Percentiles rank a stretch among this genome's conserved stretches.
phyloP scores from a whole-genome alignment of 176 grass and related monocot species.

The Aegilops longissima region DNA sequence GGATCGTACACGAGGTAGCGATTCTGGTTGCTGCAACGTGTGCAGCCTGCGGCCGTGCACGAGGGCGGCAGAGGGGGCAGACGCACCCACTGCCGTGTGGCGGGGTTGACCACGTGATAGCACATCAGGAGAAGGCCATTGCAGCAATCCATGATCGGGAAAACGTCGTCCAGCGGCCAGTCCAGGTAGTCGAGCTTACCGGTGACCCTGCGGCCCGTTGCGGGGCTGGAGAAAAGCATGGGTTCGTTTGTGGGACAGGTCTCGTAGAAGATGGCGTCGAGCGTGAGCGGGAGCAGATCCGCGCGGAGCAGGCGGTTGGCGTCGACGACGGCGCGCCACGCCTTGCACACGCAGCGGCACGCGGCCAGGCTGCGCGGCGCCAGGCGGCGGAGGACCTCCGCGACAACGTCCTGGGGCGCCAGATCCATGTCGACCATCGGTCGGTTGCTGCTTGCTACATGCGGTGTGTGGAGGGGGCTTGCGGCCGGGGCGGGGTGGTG shows the following conservation, averaged over 20 bases:
- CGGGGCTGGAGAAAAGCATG: not conserved
- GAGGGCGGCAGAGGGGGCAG: not conserved
- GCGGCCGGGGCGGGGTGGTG: rapidly evolving
- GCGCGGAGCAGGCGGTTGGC: not conserved
- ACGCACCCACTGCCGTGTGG: not conserved
- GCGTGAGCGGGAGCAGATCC: not conserved
- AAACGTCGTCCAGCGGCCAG: not conserved
- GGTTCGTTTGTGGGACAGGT: not conserved
- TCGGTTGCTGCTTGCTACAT: too few species aligned
- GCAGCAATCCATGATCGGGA: not conserved
- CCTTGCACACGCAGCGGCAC: not conserved
- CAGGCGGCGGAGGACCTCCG: not conserved
- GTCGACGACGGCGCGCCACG: not conserved
- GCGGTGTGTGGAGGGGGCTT: too few species aligned
- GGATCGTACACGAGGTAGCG: not conserved
- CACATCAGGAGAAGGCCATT: not conserved
- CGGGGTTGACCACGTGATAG: not conserved
- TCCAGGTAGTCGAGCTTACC: not conserved
- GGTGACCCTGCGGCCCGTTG: not conserved
- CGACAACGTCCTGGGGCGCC: not conserved
- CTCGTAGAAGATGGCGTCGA: not conserved
- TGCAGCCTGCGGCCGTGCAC: not conserved
- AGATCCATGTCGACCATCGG: not conserved
- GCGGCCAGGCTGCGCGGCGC: not conserved
- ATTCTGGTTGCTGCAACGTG: too few species aligned